Base-by-base conservation (phyloP, 768 basidiomycete species). In the Termitomyces sp. region DNA sequence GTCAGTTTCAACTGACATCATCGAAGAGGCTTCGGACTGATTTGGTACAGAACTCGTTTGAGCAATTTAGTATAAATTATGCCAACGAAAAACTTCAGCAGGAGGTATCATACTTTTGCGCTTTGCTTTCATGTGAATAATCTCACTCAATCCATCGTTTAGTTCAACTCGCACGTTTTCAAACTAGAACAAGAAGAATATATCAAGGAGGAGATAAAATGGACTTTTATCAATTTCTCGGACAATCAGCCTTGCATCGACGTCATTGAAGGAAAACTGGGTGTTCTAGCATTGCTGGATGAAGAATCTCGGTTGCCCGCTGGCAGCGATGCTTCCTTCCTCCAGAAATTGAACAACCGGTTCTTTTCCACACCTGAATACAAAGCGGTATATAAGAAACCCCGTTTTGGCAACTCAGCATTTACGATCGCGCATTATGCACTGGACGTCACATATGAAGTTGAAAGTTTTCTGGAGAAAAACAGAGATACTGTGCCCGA, bases 11-110 rank as follows among this genome's bases (percentile, higher is more conserved):
- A 18, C 46, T 20, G 11, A 9, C 16, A 22, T 8, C 34, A 51
- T 3, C 27, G 24, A 50, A 33, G 33, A 27, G 16, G 37, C 39
- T 59, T 18, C 24, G n/a, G 37, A 37, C 61, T 41, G 57, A 50
- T 30, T 2, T 18, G 55, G 54, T 58, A 75, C 63, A 91, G 88
- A 91, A 92, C 66, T 91, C 88, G 2, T 91, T 96, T 66, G 94
- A 99, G 74, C 97, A 99, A 76, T 99, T 99, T 75, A 98, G 95
- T 73, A 99, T 99, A 78, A 99, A 99, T 70, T 99, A 98, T 70
- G 97, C 97, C 24, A 99, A 99, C 68, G 97, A 95, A 72, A 95
- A 95, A 73, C 73, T 98, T 48, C 97, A 99, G 67, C 97, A 98
- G 73, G 95, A 98, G 86, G 94, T 92, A 64, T 50, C 78, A 27